Evolutionary conservation across 352 stramenopile species (phyloP).

Genomic region (Aphanomyces euteiches): DNA sequence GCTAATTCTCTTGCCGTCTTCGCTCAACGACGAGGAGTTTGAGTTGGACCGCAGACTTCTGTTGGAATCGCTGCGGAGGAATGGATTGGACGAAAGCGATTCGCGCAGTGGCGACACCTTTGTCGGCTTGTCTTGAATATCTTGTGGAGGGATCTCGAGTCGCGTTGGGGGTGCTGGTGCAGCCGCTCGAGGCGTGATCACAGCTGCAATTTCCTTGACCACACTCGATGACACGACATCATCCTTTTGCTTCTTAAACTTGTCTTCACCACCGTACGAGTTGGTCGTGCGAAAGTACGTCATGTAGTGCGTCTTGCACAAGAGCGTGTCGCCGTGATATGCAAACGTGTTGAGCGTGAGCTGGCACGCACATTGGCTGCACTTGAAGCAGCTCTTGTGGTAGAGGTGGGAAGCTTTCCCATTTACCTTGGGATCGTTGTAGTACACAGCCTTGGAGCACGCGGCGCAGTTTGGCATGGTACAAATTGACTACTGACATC

Average conservation of each 20-base stretch:
- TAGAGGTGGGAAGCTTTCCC: constrained; percentile 32
- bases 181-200: background rate
- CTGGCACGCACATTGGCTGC: constrained; percentile 33
- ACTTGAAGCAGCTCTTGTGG: constrained; percentile 39
- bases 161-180: background rate
- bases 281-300: constrained; percentile 32
- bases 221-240: constrained; percentile 19
- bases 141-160: background rate
- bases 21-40: background rate
- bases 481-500: constrained; percentile 22
- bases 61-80: constrained; percentile 17
- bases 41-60: constrained; percentile 1
- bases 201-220: constrained; percentile 21
- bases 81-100: constrained; percentile 21
- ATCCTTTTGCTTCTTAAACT: constrained; percentile 32
- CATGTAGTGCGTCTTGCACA: constrained; percentile 39
- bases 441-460: constrained; percentile 34
- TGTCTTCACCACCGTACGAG: constrained; percentile 33
- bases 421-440: constrained; percentile 26
- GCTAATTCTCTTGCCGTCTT: constrained; percentile 3
- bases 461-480: constrained; percentile 25
- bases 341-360: constrained; percentile 37
- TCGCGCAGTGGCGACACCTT: constrained; percentile 22
- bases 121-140: constrained; percentile 6
- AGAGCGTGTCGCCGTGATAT: constrained; percentile 29